Conservation (phyloP, 108 stramenopile species). For the Mediolabrus comicus region DNA sequence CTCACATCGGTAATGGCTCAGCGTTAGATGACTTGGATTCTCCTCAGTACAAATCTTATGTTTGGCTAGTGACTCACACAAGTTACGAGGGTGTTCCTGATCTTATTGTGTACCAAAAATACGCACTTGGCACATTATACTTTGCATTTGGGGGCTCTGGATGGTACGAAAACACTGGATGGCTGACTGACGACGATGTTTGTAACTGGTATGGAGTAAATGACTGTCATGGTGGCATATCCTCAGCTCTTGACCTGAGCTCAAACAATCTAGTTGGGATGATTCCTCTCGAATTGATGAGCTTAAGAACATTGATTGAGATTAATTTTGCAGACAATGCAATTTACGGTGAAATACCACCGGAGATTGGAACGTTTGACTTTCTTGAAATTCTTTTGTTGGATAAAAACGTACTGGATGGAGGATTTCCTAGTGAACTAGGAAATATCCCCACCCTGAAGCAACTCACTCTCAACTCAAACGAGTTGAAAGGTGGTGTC, state of each 20-base stretch:
- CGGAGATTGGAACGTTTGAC: constrained; percentile 32
- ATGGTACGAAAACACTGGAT: constrained; percentile 15
- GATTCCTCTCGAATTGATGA: constrained; percentile 16
- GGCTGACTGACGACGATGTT: constrained; percentile 23
- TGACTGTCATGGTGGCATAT: constrained; percentile 31
- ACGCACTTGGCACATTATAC: constrained; percentile 54
- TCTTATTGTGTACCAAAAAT: constrained; percentile 40
- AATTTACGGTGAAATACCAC: constrained; percentile 30
- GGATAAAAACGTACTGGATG: constrained; percentile 26
- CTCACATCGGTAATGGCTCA: constrained; percentile 2
- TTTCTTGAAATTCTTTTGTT: constrained; percentile 21
- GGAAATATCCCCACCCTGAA: constrained; percentile 33
- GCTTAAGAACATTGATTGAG: constrained; percentile 5
- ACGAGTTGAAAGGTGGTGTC: constrained; percentile 18
- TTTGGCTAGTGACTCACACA: constrained; percentile 18
- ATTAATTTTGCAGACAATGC: constrained; percentile 29
- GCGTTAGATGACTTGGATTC: constrained; percentile 18
- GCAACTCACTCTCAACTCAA: constrained; percentile 37
- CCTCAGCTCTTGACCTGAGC: constrained; percentile 33
- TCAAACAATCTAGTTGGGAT: constrained; percentile 37
- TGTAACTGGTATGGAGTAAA: constrained; percentile 43
- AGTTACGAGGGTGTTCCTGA: constrained; percentile 13
- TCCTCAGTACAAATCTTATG: constrained; percentile 31
- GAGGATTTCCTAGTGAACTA: constrained; percentile 42
- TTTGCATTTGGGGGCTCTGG: constrained; percentile 33